Percentiles rank a stretch among this genome's conserved stretches.
Evolutionary conservation across 2,329 filamentous ascomycete genomes (phyloP).

Genomic region (Colletotrichum sp.): DNA sequence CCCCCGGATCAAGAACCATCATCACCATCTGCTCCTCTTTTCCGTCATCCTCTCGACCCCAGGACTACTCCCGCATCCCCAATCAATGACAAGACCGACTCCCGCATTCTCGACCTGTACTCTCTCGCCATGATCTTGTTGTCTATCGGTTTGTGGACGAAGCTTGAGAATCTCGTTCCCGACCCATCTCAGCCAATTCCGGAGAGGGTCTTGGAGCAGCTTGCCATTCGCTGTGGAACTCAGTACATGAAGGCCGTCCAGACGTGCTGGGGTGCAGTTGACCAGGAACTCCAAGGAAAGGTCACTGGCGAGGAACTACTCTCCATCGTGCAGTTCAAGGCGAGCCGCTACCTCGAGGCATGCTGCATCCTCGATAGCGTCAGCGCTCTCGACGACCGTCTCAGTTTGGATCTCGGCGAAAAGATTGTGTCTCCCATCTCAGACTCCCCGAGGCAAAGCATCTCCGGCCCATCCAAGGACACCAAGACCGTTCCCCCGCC

Average conservation of each 20-base stretch:
- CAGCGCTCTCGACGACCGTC: conserved; percentile 58
- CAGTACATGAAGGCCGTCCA: conserved; percentile 79
- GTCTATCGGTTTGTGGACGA: conserved; percentile 78
- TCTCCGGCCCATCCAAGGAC: conserved; percentile 11
- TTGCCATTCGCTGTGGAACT: conserved; percentile 73
- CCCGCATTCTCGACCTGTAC: conserved; percentile 71
- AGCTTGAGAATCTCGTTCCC: conserved; percentile 59
- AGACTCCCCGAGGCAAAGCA: neutral
- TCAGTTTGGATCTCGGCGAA: conserved; percentile 51
- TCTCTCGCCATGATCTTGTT: conserved; percentile 75
- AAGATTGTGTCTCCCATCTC: neutral
- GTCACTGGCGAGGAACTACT: conserved; percentile 55
- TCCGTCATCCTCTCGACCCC: conserved; percentile 72
- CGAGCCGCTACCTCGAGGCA: conserved; percentile 64
- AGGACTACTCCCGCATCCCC: conserved; percentile 54
- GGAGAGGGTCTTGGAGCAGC: conserved; percentile 65
- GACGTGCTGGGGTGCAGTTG: conserved; percentile 73
- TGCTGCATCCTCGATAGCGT: conserved; percentile 67
- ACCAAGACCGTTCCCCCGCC: neutral
- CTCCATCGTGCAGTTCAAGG: conserved; percentile 57
- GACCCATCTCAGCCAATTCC: conserved; percentile 55
- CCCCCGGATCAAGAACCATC: conserved; percentile 36
- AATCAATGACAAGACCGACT: conserved; percentile 54
- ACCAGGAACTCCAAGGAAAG: conserved; percentile 59
- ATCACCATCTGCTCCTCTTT: conserved; percentile 45